Percentiles rank a stretch among this genome's conserved stretches.
phyloP scores from a whole-genome alignment of 148 eudicot species.

The Cornus florida region DNA sequence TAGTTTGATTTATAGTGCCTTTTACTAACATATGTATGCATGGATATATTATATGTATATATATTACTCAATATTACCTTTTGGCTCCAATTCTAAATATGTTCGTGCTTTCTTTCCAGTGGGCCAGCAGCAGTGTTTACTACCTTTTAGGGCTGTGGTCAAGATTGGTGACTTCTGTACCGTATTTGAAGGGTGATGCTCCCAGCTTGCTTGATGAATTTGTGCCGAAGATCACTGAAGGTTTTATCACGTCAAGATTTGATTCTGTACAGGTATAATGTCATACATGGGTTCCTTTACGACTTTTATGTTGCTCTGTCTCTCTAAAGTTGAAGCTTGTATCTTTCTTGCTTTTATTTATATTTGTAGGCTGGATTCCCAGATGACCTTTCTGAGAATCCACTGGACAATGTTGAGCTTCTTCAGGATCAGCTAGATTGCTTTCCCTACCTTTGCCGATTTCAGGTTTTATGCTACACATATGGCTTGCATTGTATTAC shows the following conservation, averaged over 20 bases:
- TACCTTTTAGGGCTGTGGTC: conserved; percentile 95
- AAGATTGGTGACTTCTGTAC: conserved; percentile 77
- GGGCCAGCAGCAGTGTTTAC: conserved; percentile 95
- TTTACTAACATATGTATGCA: not conserved
- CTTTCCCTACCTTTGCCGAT: conserved; percentile 77
- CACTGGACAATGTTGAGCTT: conserved; percentile 84
- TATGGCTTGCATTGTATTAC: not conserved
- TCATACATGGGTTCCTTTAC: conserved; percentile 6
- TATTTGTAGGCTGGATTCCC: conserved; percentile 52
- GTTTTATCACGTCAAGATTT: conserved; percentile 85
- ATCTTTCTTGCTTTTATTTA: conserved; percentile 5
- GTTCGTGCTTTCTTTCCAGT: conserved; percentile 36
- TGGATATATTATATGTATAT: not conserved
- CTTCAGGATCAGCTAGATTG: conserved; percentile 94
- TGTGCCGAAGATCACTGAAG: conserved; percentile 85
- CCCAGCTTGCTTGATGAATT: conserved; percentile 67
- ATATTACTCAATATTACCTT: not conserved
- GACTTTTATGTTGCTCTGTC: conserved; percentile 1
- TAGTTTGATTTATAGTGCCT: not conserved
- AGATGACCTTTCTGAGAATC: conserved; percentile 79
- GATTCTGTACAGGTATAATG: conserved; percentile 67
- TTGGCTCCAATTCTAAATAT: not conserved
- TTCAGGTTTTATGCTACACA: conserved; percentile 53
- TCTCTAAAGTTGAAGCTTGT: not conserved
- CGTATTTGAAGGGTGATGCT: conserved; percentile 69